Evolutionary conservation across 2,329 filamentous ascomycete genomes (phyloP).

Genomic region (Cladobotryum mycophilum): DNA sequence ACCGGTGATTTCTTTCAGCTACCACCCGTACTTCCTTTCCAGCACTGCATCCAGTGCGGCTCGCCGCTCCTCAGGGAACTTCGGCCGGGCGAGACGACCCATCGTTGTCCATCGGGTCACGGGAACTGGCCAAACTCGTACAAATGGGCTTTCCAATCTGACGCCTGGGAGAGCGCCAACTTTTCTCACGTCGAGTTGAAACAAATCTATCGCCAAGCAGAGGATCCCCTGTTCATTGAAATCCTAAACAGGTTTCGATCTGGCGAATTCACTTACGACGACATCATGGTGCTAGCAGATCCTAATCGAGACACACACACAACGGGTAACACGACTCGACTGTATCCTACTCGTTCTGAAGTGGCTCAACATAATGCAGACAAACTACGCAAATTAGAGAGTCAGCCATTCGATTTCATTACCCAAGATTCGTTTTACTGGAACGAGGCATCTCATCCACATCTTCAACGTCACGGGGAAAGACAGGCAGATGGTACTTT

Average conservation of each 20-base stretch:
- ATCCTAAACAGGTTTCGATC: background rate
- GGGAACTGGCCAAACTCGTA: constrained; percentile 19
- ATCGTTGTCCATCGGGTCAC: constrained; percentile 27
- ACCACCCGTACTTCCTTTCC: constrained; percentile 52
- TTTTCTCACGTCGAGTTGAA: constrained; percentile 47
- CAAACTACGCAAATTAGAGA: background rate
- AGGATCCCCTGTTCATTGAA: constrained; percentile 14
- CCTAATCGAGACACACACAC: too few relatives aligned
- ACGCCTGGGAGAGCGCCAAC: constrained; percentile 46
- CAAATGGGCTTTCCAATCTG: constrained; percentile 56
- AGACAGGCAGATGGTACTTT: constrained; percentile 10
- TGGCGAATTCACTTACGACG: too few relatives aligned
- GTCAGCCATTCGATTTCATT: background rate
- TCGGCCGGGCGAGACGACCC: constrained; percentile 11
- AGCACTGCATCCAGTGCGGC: constrained; percentile 17
- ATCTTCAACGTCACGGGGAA: background rate
- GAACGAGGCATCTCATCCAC: background rate
- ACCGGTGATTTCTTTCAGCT: constrained; percentile 52
- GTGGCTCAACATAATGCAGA: constrained; percentile 2
- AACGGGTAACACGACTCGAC: too few relatives aligned
- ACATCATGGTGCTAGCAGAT: too few relatives aligned
- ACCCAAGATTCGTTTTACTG: background rate
- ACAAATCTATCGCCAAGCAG: constrained; percentile 50
- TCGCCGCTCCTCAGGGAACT: background rate
- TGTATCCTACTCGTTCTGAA: constrained; percentile 27